A percentile compares a stretch with the other conserved stretches of the same genome.
Evolutionary conservation across 495 filamentous ascomycete species (phyloP).

Genomic region (Trichocladium antarcticum): DNA sequence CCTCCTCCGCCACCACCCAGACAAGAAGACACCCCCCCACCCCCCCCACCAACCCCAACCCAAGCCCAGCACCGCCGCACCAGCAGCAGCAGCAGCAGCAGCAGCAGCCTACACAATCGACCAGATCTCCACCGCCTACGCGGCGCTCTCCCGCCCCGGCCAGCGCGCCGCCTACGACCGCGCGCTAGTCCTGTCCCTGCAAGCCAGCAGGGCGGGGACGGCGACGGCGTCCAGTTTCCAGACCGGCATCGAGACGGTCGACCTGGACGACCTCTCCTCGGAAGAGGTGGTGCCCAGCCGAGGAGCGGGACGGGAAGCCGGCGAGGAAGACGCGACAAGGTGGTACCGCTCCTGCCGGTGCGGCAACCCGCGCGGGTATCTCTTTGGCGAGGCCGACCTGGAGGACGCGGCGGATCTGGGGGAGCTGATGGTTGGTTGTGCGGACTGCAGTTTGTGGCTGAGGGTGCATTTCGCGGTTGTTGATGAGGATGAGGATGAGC

Average conservation of each 20-base stretch:
- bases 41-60: background rate
- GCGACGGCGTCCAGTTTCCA: conserved; percentile 34
- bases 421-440: conserved; percentile 66
- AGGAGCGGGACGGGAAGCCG: background rate
- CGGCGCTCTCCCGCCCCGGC: conserved; percentile 49
- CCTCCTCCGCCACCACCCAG: conserved; percentile 69
- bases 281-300: conserved; percentile 29
- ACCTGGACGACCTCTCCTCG: conserved; percentile 25
- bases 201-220: background rate
- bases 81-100: background rate
- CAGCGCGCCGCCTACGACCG: conserved; percentile 58
- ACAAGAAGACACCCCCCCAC: conserved; percentile 43
- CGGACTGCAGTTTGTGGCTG: conserved; percentile 73
- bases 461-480: conserved; percentile 60
- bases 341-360: conserved; percentile 73
- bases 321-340: conserved; percentile 10
- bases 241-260: conserved; percentile 60
- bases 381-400: conserved; percentile 58
- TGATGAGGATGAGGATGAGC: conserved; percentile 20
- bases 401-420: conserved; percentile 52
- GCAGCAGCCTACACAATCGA: conserved; percentile 46
- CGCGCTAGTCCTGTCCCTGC: conserved; percentile 25
- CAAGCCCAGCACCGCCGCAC: conserved; percentile 6
- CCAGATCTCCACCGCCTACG: conserved; percentile 67
- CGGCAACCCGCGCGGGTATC: conserved; percentile 62